phyloP scores from a whole-genome alignment of 345 rosid genomes.

The Noccaea bulbosa region DNA sequence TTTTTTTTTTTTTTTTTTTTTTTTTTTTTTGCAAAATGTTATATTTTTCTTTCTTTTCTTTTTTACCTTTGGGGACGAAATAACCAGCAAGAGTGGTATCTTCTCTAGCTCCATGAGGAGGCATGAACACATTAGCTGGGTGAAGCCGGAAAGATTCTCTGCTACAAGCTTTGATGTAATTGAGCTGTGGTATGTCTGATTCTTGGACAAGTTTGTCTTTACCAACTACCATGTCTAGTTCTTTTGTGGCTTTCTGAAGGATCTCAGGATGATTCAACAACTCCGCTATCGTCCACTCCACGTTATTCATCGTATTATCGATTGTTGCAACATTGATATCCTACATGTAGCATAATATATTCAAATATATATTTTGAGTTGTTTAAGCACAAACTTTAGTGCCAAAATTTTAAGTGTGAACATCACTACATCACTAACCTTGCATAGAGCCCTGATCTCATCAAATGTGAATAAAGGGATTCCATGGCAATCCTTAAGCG shows the following conservation, averaged over 20 bases:
- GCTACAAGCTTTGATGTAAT: slow-evolving; percentile 44
- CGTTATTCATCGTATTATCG: slow-evolving; percentile 39
- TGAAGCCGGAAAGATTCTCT: slow-evolving; percentile 42
- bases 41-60: too few species aligned
- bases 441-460: slow-evolving; percentile 31
- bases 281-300: slow-evolving; percentile 50
- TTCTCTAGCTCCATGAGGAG: slow-evolving; percentile 39
- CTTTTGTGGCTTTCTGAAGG: slow-evolving; percentile 34
- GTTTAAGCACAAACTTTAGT: too few species aligned
- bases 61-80: slow-evolving; percentile 41
- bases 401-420: too few species aligned
- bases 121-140: slow-evolving; percentile 34
- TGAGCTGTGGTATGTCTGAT: slow-evolving; percentile 40
- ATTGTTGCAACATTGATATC: slow-evolving; percentile 23
- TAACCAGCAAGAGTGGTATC: slow-evolving; percentile 46
- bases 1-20: too few species aligned
- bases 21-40: too few species aligned
- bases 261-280: slow-evolving; percentile 44
- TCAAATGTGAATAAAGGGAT: slow-evolving; percentile 25
- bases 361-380: too few species aligned
- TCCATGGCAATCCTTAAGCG: too few species aligned
- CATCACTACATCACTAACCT: slow-evolving; percentile 28
- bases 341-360: not conserved
- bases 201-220: slow-evolving; percentile 45
- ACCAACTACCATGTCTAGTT: slow-evolving; percentile 44